Evolutionary conservation across 768 basidiomycete species (phyloP).

Genomic region (Boletus pseudopeckii): DNA sequence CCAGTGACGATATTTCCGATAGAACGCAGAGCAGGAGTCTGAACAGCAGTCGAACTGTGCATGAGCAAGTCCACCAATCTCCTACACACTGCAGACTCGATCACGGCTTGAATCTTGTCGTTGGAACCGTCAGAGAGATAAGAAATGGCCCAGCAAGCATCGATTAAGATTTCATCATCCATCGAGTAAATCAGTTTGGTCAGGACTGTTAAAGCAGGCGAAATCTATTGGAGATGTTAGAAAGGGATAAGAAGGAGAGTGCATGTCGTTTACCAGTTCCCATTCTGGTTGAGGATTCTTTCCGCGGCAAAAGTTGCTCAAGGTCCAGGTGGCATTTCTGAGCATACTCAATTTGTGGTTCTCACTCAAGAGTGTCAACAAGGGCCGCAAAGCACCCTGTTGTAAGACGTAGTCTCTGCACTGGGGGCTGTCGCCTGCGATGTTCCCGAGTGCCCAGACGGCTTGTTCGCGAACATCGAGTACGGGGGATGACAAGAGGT

Average conservation of each 20-base stretch:
- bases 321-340: slow-evolving; percentile 96
- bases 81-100: slow-evolving; percentile 96
- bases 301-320: slow-evolving; percentile 98
- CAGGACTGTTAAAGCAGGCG: slow-evolving; percentile 92
- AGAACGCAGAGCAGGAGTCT: slow-evolving; percentile 96
- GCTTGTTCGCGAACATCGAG: slow-evolving; percentile 98
- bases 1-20: slow-evolving; percentile 99
- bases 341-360: slow-evolving; percentile 99
- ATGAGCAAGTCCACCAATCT: slow-evolving; percentile 96
- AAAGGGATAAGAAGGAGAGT: slow-evolving; percentile 7
- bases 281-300: slow-evolving; percentile 98
- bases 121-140: slow-evolving; percentile 98
- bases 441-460: slow-evolving; percentile 99
- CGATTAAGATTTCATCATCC: slow-evolving; percentile 98
- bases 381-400: slow-evolving; percentile 89
- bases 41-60: slow-evolving; percentile 92
- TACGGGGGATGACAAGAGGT: slow-evolving; percentile 88
- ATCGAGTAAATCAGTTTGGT: slow-evolving; percentile 98
- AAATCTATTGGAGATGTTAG: slow-evolving; percentile 61
- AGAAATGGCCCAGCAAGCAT: slow-evolving; percentile 99
- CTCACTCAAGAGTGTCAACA: slow-evolving; percentile 86
- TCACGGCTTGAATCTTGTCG: slow-evolving; percentile 99
- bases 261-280: slow-evolving; percentile 69
- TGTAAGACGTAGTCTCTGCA: slow-evolving; percentile 97
- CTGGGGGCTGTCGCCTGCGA: slow-evolving; percentile 96